These are phyloP conservation scores for Saturnispora saitoi DNA, from an alignment of 805 yeast genomes.

Conservation along the genomic window DNA sequence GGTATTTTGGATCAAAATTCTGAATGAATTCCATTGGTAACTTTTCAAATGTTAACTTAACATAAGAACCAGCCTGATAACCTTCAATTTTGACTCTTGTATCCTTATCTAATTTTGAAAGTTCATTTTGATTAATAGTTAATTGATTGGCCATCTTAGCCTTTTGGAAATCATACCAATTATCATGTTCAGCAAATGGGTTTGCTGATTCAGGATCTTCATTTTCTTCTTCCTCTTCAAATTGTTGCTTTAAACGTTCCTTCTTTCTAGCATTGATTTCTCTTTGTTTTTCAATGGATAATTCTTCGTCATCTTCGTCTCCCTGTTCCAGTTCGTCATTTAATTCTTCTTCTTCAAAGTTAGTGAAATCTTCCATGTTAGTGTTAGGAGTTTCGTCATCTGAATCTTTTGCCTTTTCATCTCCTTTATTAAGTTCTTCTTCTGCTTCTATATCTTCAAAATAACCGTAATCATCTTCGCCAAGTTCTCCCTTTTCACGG, in stretches of 20 bases:
- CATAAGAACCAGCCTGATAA: conserved; percentile 87
- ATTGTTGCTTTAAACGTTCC: conserved; percentile 79
- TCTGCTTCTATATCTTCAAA: conserved; percentile 25
- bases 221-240: conserved; percentile 74
- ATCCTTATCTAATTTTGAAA: conserved; percentile 63
- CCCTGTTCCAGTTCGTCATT: conserved; percentile 36
- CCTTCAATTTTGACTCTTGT: conserved; percentile 83
- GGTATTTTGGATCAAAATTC: conserved; percentile 76
- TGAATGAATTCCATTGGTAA: conserved; percentile 88
- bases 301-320: conserved; percentile 33
- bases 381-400: conserved; percentile 42
- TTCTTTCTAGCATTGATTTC: conserved; percentile 80
- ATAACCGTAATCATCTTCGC: conserved; percentile 31
- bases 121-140: conserved; percentile 82
- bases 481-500: conserved; percentile 15
- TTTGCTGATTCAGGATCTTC: conserved; percentile 58
- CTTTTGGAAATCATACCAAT: conserved; percentile 97
- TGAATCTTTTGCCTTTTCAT: conserved; percentile 35
- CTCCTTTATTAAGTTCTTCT: conserved; percentile 34
- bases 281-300: conserved; percentile 67
- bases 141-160: conserved; percentile 94
- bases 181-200: conserved; percentile 65
- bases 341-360: conserved; percentile 44
- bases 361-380: conserved; percentile 41
- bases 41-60: conserved; percentile 71